Base-by-base conservation (phyloP, 2,329 filamentous ascomycete genomes). In the Elsinoe australis region DNA sequence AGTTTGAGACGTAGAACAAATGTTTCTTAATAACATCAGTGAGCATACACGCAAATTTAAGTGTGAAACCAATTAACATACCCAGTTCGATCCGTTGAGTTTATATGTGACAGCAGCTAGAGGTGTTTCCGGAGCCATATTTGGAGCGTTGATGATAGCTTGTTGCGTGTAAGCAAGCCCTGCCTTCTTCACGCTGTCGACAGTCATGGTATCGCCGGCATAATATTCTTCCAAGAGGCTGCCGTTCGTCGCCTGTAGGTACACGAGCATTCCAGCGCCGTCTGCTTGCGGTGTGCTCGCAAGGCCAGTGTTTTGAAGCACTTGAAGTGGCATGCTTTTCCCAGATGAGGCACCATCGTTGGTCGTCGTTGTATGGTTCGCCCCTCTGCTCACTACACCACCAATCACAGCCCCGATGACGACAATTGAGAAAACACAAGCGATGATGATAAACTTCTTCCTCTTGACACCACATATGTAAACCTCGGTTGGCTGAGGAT, bases 231-330 rank as follows among this genome's bases (percentile, higher is more conserved):
- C 44, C 2, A 47, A 22, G 9, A 47, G 29, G n/a, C 29, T 47
- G 9, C 44, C 44, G 15, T 47, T 47, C 28, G 31, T 18, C 24
- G 31, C 28, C 19, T 47, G 44, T 14, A 22, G 35, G 44, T 47
- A 47, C 2, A 47, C 18, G 2, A 47, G 44, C 44, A 47, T 47
- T 5, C 44, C 44, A 14, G 31, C 44, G n/a, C 44, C 44, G 18
- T 35, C 44, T 12, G 19, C 44, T 17, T 21, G 28, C 14, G 44
- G 21, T 2, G 31, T 35, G 31, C 44, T 47, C 31, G 44, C 44
- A 10, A 47, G 22, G 12, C 29, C 44, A 15, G 44, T 47, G 18
- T 33, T 33, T 18, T 28, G 8, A 10, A 26, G 17, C 8, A 47
- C 44, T 14, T 5, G 6, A 5, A 47, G 18, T 7, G 21, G 44